phyloP scores from a whole-genome alignment of 345 rosid species.

The Lenwebbia sp. region DNA sequence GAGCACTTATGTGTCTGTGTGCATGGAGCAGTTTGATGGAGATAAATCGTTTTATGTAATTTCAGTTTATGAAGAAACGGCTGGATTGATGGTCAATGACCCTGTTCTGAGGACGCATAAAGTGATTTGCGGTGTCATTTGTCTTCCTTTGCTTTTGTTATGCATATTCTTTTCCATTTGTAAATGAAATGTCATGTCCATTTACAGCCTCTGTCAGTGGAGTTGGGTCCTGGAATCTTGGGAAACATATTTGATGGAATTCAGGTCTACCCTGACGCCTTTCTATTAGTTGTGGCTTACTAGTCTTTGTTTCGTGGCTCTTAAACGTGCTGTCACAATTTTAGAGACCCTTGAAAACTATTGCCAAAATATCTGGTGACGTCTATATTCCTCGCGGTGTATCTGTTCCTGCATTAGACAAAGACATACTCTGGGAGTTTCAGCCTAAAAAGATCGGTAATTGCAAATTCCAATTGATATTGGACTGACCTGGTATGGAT shows the following conservation, averaged over 20 bases:
- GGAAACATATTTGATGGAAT: constrained; percentile 98
- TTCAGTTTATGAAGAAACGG: constrained; percentile 96
- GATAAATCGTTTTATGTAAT: background rate
- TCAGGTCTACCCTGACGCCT: constrained; percentile 46
- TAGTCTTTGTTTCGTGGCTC: background rate
- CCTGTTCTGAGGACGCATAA: constrained; percentile 92
- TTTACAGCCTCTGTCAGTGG: constrained; percentile 92
- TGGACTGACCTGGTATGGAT: background rate
- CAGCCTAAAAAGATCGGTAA: constrained; percentile 87
- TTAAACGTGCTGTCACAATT: background rate
- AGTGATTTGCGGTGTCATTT: constrained; percentile 16
- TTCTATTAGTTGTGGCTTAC: background rate
- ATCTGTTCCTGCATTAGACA: constrained; percentile 95
- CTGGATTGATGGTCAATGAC: constrained; percentile 87
- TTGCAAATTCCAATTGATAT: background rate
- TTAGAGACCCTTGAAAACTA: constrained; percentile 97
- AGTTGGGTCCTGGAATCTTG: constrained; percentile 97
- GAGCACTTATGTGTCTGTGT: background rate
- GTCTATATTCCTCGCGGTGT: constrained; percentile 99
- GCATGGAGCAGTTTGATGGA: background rate
- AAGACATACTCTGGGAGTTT: constrained; percentile 89
- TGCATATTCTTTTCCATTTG: constrained; percentile 2
- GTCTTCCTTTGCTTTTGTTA: background rate
- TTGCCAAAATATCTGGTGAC: constrained; percentile 88
- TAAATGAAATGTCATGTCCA: background rate